Evolutionary conservation across 345 rosid genomes (phyloP), one percentile per base, ranked within the genome.

Genomic region (Xanthoceras sorbifolium): DNA sequence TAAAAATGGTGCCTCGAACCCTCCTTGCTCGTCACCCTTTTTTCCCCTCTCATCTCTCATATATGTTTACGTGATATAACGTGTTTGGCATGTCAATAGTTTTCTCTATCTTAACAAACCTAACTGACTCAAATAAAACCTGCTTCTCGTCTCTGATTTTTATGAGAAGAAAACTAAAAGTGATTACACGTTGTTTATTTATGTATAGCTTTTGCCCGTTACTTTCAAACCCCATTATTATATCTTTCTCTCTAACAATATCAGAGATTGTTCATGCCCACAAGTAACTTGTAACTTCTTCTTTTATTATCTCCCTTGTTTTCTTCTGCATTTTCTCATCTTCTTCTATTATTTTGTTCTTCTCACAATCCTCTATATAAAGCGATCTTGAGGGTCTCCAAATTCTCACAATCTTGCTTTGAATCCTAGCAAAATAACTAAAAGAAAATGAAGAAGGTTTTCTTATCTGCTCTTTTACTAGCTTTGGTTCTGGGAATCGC

Each of bases 231-330:
- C 73, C 69, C 40, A 64, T 72, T 66, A 62, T 72, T 61, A 48
- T 71, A 11, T 62, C 72, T n/a, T 10, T 52, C 64, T 57, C 46
- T 14, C 67, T n/a, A n/a, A n/a, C 46, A 71, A 64, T 59, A 60
- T 38, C 40, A 46, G 26, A 38, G 17, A 52, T 79, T 66, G 84
- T 76, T 82, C 70, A 77, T 82, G 72, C 89, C 87, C 83, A 50
- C 31, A 89, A 89, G 91, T 57, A 82, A 87, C 79, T 67, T 77
- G 77, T 82, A 83, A 81, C 92, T 82, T 85, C 82, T 79, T 81
- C 81, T 31, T 68, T 78, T 60, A 62, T 67, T 64, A 34, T 68
- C 62, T 64, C 38, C 40, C 5, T 66, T 76, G 76, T 74, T 61
- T 52, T 64, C 3, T 62, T 79, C 61, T 23, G 25, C 36, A 55